Conservation (phyloP, 257 asterid species). For the Ballota nigra region DNA sequence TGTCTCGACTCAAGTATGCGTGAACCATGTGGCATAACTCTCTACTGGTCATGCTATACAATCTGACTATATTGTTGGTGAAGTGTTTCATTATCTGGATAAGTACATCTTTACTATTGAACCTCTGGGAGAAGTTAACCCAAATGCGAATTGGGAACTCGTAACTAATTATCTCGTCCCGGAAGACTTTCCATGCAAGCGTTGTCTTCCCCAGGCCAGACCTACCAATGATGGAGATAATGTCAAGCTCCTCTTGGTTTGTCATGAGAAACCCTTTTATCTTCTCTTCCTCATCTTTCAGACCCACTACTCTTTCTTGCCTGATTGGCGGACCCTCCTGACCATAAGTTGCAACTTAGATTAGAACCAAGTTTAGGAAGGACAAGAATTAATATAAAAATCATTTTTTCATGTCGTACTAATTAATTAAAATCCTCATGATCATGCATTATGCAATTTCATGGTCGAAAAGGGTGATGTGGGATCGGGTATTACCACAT, state of each 20-base stretch:
- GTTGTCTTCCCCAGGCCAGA: constrained; percentile 33
- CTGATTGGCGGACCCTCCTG: neutral
- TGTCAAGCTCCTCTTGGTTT: constrained; percentile 1
- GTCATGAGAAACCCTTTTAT: constrained; percentile 7
- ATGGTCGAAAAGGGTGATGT: too few species aligned
- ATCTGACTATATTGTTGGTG: neutral
- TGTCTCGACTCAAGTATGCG: neutral
- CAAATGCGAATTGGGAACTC: constrained; percentile 10
- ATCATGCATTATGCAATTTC: too few species aligned
- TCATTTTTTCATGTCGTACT: too few species aligned
- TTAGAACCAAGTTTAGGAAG: too few species aligned
- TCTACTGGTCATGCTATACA: neutral
- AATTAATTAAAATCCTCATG: too few species aligned
- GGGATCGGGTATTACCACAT: too few species aligned
- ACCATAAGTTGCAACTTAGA: too few species aligned
- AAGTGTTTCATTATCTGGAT: neutral
- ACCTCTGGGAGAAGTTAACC: too few species aligned
- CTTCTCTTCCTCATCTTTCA: constrained; percentile 15
- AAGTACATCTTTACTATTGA: too few species aligned
- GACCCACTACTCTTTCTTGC: constrained; percentile 19
- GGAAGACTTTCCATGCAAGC: constrained; percentile 14
- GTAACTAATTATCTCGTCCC: neutral
- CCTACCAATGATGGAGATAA: constrained; percentile 24
- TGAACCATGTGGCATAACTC: neutral
- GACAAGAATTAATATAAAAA: too few species aligned